Percentiles rank a stretch among this genome's conserved stretches.
Evolutionary conservation across 1,284 basidiomycete species (phyloP).

Genomic region (Ustilago loliicola): DNA sequence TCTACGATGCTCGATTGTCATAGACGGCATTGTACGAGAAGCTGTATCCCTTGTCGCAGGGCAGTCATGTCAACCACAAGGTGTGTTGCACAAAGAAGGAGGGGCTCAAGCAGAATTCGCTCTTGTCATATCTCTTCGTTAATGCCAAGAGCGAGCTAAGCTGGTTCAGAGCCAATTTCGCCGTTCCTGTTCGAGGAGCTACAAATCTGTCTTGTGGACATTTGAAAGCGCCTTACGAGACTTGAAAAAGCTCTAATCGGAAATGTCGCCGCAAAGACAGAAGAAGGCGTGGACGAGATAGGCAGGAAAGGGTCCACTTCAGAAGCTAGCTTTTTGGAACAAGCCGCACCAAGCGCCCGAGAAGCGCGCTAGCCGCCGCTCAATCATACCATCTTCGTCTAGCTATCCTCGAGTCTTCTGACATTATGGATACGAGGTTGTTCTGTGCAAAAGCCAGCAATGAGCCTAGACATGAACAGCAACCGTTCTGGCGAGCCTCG

Average conservation of each 20-base stretch:
- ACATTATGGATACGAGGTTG: too few relatives aligned
- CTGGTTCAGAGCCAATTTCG: background rate
- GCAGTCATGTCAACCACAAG: background rate
- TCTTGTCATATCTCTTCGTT: background rate
- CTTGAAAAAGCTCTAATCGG: slow-evolving; percentile 8
- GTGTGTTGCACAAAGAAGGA: background rate
- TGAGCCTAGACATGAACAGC: too few relatives aligned
- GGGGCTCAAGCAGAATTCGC: background rate
- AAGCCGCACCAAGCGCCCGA: slow-evolving; percentile 5
- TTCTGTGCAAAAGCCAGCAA: too few relatives aligned
- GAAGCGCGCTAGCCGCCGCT: slow-evolving; percentile 34
- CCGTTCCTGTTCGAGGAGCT: background rate
- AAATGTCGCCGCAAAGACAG: slow-evolving; percentile 3
- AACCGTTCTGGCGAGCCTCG: too few relatives aligned
- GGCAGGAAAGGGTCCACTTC: background rate
- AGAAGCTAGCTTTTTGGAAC: background rate
- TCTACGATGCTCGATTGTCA: too few relatives aligned
- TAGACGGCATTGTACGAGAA: background rate
- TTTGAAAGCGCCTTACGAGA: slow-evolving; percentile 23
- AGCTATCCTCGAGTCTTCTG: background rate
- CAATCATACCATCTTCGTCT: background rate
- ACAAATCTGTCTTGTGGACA: background rate
- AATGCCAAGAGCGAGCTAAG: slow-evolving; percentile 2
- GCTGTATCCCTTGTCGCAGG: background rate
- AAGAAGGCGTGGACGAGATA: background rate